Evolutionary conservation across 202 grass and related monocot species (phyloP).

Genomic region (Zizania palustris): DNA sequence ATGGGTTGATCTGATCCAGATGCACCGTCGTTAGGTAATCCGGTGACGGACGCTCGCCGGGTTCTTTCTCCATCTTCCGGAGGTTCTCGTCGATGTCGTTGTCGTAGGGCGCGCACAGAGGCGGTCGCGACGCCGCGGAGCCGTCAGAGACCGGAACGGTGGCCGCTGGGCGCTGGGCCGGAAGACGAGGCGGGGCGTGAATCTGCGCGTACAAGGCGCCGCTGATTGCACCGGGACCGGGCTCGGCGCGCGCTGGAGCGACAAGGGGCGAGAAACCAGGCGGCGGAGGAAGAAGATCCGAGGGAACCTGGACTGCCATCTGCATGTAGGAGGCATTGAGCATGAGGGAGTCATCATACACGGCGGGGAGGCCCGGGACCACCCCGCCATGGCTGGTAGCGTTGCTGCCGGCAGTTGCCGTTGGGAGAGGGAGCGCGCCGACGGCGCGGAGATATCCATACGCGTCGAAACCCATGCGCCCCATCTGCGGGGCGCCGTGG

Average conservation of each 20-base stretch:
- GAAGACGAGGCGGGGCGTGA: background rate
- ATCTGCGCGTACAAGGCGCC: too few species aligned
- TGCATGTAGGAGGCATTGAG: background rate
- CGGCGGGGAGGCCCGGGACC: too few species aligned
- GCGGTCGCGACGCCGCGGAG: background rate
- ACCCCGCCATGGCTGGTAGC: too few species aligned
- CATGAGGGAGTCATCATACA: background rate
- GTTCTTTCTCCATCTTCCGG: conserved; percentile 14
- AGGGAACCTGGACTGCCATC: background rate
- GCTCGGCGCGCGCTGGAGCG: too few species aligned
- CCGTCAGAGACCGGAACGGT: background rate
- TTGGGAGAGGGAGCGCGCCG: background rate
- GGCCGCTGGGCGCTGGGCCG: background rate
- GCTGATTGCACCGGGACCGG: background rate
- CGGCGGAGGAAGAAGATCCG: background rate
- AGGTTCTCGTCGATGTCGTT: conserved; percentile 42
- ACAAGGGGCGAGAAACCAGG: background rate
- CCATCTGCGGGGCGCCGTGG: too few species aligned
- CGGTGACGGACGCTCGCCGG: background rate
- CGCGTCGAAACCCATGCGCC: too few species aligned
- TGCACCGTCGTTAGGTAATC: conserved; percentile 36
- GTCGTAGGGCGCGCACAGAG: background rate
- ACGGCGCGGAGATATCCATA: background rate
- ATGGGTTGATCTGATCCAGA: background rate
- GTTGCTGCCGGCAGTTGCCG: too few species aligned